Base-by-base conservation (phyloP, 164 flowering plant genomes). In the Umbellularia californica region DNA sequence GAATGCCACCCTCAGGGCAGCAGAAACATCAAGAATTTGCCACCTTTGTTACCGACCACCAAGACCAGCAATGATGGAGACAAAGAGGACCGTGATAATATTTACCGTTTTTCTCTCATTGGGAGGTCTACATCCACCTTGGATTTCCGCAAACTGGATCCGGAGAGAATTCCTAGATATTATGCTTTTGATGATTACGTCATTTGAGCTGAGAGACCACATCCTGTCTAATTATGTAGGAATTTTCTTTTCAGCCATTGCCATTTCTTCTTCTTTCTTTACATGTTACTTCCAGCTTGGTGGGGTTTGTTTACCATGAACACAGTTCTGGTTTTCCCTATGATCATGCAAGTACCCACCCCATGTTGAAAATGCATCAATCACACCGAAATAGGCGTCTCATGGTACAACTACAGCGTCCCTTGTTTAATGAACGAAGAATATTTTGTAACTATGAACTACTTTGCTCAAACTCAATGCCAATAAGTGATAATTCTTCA, bases 1-100 rank as follows among this genome's bases (percentile, higher is more conserved):
- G 90, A 86, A 22, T 85, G 76, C 28, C 90, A 90, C 78, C 96
- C 87, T 9, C 84, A 80, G 77, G 93, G 85, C 22, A 52, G 72
- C 47, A 87, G 81, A 78, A 90, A 91, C 81, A 84, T 88, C 47
- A 79, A 85, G 83, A 87, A 88, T 71, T 72, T 74, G 24, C 87
- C 90, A 3, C 84, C 83, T 30, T 78, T 84, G 55, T 65, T 55
- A 22, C 73, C 82, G 15, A 82, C 85, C 55, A 82, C 87, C 47
- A 81, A 79, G 24, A 77, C 82, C 41, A 88, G 82, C 65, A 78
- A 78, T 2, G 70, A 73, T 50, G 79, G 80, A 67, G 82, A 69
- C 74, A 76, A 76, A 6, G 83, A 81, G 66, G 88, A 77, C 71
- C 78, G 79, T 20, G 55, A 55, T 4, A 70, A 30, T 24, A 75